These are phyloP conservation scores for Pleurotus tuber-regium DNA, from an alignment of 768 basidiomycete species.

Conservation along the genomic window DNA sequence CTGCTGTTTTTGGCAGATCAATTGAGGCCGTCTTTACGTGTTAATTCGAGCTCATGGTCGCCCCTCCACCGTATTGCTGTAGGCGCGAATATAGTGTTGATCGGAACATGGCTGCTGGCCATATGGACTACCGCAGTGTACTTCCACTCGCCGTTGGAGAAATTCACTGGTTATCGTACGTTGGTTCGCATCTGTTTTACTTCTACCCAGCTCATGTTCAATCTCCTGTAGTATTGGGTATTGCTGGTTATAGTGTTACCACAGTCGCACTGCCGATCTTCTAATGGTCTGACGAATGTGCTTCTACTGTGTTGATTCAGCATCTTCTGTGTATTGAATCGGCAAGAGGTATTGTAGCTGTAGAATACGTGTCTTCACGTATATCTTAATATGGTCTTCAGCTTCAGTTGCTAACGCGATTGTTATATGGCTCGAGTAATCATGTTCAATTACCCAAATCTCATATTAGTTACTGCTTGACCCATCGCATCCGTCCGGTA, in stretches of 20 bases:
- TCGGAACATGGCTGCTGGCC: constrained; percentile 72
- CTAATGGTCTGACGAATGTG: too few relatives aligned
- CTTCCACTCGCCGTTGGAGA: constrained; percentile 89
- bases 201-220: constrained; percentile 6
- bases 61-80: constrained; percentile 48
- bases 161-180: constrained; percentile 82
- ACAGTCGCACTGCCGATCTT: not conserved
- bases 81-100: constrained; percentile 39
- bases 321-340: too few relatives aligned
- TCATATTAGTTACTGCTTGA: too few relatives aligned
- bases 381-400: too few relatives aligned
- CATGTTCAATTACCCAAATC: too few relatives aligned
- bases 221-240: constrained; percentile 23
- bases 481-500: too few relatives aligned
- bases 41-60: constrained; percentile 32
- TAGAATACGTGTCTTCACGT: too few relatives aligned
- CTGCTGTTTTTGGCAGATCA: constrained; percentile 79
- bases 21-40: constrained; percentile 52
- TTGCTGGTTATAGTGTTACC: constrained; percentile 25
- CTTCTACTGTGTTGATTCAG: too few relatives aligned
- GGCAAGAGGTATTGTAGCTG: too few relatives aligned
- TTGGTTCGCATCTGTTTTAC: constrained; percentile 18
- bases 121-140: constrained; percentile 80
- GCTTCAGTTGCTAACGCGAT: too few relatives aligned
- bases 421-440: too few relatives aligned